Conservation (phyloP, 352 stramenopile species). For the Phytophthora sp. region DNA sequence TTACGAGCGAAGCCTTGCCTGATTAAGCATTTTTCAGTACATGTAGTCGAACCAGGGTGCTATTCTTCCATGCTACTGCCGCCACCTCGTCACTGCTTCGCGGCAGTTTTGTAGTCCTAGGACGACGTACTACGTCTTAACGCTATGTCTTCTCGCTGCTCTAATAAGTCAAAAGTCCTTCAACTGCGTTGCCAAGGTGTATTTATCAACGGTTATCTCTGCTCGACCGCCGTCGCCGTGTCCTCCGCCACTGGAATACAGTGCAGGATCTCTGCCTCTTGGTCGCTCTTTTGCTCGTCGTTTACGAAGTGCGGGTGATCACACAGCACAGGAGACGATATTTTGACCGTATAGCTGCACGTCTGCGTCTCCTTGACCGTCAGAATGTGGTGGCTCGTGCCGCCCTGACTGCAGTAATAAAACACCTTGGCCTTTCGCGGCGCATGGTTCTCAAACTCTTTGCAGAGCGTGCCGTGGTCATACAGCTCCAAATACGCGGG, state of each 20-base stretch:
- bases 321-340: constrained; percentile 75
- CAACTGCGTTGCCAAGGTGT: background rate
- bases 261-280: constrained; percentile 66
- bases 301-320: constrained; percentile 85
- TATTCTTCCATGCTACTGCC: no score
- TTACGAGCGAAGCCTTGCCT: no score
- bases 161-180: no score
- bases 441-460: constrained; percentile 66
- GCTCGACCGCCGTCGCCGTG: background rate
- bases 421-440: constrained; percentile 71
- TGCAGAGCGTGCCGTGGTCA: constrained; percentile 71
- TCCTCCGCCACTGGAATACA: constrained; percentile 54
- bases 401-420: constrained; percentile 80
- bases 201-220: constrained; percentile 5
- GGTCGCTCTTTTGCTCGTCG: constrained; percentile 63
- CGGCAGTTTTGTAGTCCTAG: no score
- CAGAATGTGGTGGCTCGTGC: constrained; percentile 72
- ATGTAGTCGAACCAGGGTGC: no score
- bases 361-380: constrained; percentile 84
- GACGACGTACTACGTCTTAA: no score
- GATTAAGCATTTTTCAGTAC: no score
- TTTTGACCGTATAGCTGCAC: constrained; percentile 83
- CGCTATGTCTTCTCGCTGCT: no score
- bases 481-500: constrained; percentile 80
- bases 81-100: background rate